phyloP scores from a whole-genome alignment of 1,139 yeast genomes.

The Hyphopichia wangnamkhiaoensis region DNA sequence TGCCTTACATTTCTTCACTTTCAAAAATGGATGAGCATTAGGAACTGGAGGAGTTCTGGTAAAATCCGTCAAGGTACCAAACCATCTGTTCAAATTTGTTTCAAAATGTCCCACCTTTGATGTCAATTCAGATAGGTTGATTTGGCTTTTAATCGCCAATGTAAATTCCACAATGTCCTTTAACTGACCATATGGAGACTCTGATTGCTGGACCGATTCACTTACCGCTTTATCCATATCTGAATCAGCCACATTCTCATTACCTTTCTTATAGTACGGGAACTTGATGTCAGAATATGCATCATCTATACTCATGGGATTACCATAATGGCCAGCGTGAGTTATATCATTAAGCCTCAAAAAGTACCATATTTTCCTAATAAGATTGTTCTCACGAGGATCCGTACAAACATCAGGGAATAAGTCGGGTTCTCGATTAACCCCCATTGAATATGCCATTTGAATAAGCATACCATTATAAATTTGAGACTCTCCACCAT shows the following conservation, averaged over 20 bases:
- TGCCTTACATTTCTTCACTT: constrained; percentile 33
- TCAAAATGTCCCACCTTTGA: constrained; percentile 31
- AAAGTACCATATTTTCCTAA: constrained; percentile 58
- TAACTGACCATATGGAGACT: constrained; percentile 23
- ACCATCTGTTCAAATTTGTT: constrained; percentile 18
- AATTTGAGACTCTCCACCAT: constrained; percentile 48
- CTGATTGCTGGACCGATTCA: constrained; percentile 24
- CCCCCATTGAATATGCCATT: constrained; percentile 48
- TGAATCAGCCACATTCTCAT: constrained; percentile 30
- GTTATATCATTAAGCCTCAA: constrained; percentile 35
- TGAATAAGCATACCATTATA: constrained; percentile 45
- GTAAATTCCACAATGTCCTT: constrained; percentile 23
- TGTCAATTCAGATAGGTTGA: constrained; percentile 23
- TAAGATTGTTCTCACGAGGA: constrained; percentile 34
- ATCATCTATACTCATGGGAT: constrained; percentile 31
- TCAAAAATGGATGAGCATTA: constrained; percentile 29
- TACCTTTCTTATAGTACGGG: constrained; percentile 24
- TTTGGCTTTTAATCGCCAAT: constrained; percentile 21
- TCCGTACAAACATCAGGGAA: constrained; percentile 25
- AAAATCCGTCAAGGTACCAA: constrained; percentile 24
- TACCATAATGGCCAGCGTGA: constrained; percentile 41
- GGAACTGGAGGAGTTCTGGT: constrained; percentile 27
- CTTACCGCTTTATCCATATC: constrained; percentile 29
- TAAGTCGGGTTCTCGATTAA: constrained; percentile 47
- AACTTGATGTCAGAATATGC: constrained; percentile 36